phyloP scores from a whole-genome alignment of 2,329 filamentous ascomycete species.

The Trichoderma arundinaceum region DNA sequence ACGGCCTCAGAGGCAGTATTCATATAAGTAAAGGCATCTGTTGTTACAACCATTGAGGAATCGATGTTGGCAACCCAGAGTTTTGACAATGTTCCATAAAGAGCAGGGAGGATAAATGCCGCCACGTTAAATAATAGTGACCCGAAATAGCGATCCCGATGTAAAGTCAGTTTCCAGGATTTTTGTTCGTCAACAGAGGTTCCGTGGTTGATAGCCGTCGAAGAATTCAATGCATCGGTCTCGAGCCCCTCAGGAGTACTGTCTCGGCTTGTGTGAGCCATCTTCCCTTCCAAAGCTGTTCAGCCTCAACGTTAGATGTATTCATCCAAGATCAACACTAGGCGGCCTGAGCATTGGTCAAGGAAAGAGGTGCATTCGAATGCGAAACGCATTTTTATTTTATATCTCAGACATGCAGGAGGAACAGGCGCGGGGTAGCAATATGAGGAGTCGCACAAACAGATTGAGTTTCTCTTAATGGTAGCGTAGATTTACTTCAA shows the following conservation, averaged over 20 bases:
- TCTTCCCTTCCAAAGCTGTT: not conserved
- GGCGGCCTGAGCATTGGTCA: not conserved
- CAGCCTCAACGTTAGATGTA: not conserved
- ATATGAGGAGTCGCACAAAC: not conserved
- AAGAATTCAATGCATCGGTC: constrained; percentile 1
- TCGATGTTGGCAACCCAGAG: constrained; percentile 74
- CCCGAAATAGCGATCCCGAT: constrained; percentile 53
- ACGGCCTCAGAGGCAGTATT: constrained; percentile 69
- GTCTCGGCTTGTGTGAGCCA: constrained; percentile 1
- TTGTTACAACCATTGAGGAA: constrained; percentile 50
- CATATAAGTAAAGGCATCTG: constrained; percentile 69
- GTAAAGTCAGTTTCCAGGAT: not conserved
- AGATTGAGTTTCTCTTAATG: constrained; percentile 21
- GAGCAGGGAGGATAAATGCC: constrained; percentile 68
- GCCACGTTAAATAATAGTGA: constrained; percentile 66
- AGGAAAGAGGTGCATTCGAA: not conserved
- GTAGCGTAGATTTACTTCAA: not conserved
- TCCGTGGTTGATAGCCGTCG: not conserved
- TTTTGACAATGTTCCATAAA: constrained; percentile 71
- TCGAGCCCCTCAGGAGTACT: constrained; percentile 1
- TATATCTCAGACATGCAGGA: not conserved
- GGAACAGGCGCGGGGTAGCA: constrained; percentile 12
- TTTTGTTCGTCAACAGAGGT: not conserved
- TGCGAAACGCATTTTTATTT: not conserved
- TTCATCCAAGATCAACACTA: not conserved